Conservation (phyloP, 192 early-diverging fungal species). For the Coemansia sp. region DNA sequence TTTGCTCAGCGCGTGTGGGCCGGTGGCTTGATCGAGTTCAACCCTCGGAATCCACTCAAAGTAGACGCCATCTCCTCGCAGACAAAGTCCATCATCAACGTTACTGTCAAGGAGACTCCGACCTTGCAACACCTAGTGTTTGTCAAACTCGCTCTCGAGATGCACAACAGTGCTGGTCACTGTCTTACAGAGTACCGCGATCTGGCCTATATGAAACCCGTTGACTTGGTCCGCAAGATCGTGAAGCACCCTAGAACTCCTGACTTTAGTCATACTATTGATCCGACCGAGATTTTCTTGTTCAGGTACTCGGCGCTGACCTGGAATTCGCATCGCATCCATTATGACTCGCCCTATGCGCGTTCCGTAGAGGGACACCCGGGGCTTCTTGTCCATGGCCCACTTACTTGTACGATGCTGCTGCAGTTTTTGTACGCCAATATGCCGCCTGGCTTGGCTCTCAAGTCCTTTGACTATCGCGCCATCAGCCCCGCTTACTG, state of each 20-base stretch:
- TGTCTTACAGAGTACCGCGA: conserved; percentile 68
- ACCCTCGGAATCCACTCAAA: conserved; percentile 60
- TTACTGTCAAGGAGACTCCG: conserved; percentile 64
- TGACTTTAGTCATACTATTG: conserved; percentile 62
- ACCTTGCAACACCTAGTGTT: conserved; percentile 58
- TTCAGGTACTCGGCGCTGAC: conserved; percentile 91
- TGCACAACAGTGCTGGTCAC: conserved; percentile 64
- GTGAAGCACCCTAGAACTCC: conserved; percentile 56
- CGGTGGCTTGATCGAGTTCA: conserved; percentile 72
- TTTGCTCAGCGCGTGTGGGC: conserved; percentile 88
- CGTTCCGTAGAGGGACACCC: conserved; percentile 69
- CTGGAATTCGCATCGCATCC: conserved; percentile 90
- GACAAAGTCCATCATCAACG: conserved; percentile 59
- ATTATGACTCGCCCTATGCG: conserved; percentile 80
- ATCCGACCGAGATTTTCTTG: conserved; percentile 70
- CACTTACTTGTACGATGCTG: conserved; percentile 77
- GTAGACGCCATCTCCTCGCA: conserved; percentile 67
- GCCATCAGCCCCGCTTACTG: conserved; percentile 72
- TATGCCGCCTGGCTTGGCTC: conserved; percentile 37
- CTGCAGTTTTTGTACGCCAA: conserved; percentile 65
- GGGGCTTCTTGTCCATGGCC: conserved; percentile 77
- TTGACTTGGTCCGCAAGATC: conserved; percentile 25
- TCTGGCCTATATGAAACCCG: conserved; percentile 66
- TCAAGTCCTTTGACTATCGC: conserved; percentile 71
- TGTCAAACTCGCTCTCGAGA: conserved; percentile 68